Conservation (phyloP, 2,329 filamentous ascomycete species). For the Diaporthe sp. region DNA sequence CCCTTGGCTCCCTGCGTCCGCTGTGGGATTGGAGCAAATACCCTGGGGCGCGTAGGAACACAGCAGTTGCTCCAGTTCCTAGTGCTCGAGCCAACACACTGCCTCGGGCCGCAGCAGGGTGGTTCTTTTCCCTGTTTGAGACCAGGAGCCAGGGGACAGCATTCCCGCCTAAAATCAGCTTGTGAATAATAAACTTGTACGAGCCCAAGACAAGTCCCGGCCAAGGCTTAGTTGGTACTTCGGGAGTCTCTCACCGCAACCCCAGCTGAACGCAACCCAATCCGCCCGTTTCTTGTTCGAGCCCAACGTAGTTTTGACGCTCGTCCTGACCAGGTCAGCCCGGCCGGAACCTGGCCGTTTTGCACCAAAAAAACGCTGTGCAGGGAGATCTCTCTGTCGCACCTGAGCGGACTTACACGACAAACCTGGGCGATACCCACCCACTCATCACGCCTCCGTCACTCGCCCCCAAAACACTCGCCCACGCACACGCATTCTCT, state of each 20-base stretch:
- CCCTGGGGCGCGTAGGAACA: background rate
- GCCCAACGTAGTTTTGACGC: slow-evolving; percentile 30
- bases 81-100: slow-evolving; percentile 18
- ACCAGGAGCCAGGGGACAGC: slow-evolving; percentile 20
- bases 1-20: background rate
- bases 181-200: slow-evolving; percentile 23
- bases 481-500: slow-evolving; percentile 13
- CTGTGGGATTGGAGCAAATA: slow-evolving; percentile 17
- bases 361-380: slow-evolving; percentile 23
- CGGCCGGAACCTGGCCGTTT: slow-evolving; percentile 22
- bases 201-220: slow-evolving; percentile 14
- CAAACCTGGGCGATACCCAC: slow-evolving; percentile 19
- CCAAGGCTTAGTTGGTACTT: slow-evolving; percentile 15
- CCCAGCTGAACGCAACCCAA: slow-evolving; percentile 37
- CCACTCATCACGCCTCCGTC: slow-evolving; percentile 8
- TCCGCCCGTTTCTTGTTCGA: slow-evolving; percentile 22
- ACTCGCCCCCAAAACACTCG: slow-evolving; percentile 25
- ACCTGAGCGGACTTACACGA: slow-evolving; percentile 27
- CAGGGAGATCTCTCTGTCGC: slow-evolving; percentile 32
- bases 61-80: slow-evolving; percentile 20
- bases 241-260: slow-evolving; percentile 28
- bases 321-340: slow-evolving; percentile 32
- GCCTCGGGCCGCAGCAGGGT: slow-evolving; percentile 21
- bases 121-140: slow-evolving; percentile 21
- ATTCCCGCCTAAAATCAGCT: slow-evolving; percentile 25